Conservation (phyloP, 1,284 basidiomycete species). For the Rhodotorula sp. region DNA sequence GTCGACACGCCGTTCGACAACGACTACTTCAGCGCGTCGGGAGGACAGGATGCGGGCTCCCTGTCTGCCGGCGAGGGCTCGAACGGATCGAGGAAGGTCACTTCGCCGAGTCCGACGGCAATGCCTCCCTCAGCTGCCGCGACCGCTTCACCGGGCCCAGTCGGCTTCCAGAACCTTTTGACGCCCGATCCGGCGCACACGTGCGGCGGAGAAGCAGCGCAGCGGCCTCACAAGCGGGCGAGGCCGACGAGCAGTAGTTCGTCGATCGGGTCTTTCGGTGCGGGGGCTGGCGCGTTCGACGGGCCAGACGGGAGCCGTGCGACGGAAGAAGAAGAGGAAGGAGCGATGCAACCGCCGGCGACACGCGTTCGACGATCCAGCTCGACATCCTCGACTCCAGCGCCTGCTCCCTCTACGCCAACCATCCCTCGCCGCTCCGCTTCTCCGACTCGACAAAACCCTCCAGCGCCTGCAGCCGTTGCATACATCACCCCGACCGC, state of each 20-base stretch:
- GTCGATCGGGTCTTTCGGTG: neutral
- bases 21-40: constrained; percentile 1
- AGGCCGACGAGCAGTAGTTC: neutral
- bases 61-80: too few relatives aligned
- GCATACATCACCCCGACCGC: constrained; percentile 55
- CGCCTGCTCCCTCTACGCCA: neutral
- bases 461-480: constrained; percentile 46
- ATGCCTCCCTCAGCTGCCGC: neutral
- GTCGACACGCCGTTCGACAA: neutral
- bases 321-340: neutral
- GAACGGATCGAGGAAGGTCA: too few relatives aligned
- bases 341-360: constrained; percentile 16
- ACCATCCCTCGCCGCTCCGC: neutral
- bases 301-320: neutral
- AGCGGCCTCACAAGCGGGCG: neutral
- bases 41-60: too few relatives aligned
- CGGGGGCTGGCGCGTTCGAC: neutral
- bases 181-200: neutral
- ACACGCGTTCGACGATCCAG: neutral
- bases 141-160: neutral
- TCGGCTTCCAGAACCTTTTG: neutral
- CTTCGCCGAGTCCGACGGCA: neutral
- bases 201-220: neutral
- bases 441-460: neutral
- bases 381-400: neutral